Percentiles rank a stretch among this genome's conserved stretches.
phyloP scores from a whole-genome alignment of 1,139 yeast genomes.

The Taphrina wiesneri region DNA sequence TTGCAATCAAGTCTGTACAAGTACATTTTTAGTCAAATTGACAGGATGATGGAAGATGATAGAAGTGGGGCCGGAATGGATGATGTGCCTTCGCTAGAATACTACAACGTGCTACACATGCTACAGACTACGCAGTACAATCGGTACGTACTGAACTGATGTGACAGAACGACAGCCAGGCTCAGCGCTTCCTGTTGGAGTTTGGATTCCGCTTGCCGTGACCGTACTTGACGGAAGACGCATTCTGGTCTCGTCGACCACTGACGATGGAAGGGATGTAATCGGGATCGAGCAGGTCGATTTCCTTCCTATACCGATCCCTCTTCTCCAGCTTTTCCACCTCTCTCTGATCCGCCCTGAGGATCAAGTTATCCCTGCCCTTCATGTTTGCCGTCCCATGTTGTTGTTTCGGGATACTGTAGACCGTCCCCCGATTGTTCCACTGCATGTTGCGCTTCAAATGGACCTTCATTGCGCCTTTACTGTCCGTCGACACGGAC shows the following conservation, averaged over 20 bases:
- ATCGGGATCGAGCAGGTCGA: slow-evolving; percentile 36
- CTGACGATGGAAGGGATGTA: slow-evolving; percentile 35
- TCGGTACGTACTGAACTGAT: neutral
- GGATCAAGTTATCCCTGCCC: slow-evolving; percentile 34
- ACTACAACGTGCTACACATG: neutral
- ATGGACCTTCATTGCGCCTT: slow-evolving; percentile 85
- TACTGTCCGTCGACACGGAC: slow-evolving; percentile 72
- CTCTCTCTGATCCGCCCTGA: slow-evolving; percentile 88
- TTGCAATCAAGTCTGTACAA: too few relatives aligned
- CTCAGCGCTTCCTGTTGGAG: slow-evolving; percentile 21
- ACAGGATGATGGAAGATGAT: too few relatives aligned
- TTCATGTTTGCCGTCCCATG: slow-evolving; percentile 36
- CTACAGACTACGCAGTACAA: too few relatives aligned
- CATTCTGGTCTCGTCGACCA: slow-evolving; percentile 26
- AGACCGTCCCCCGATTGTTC: slow-evolving; percentile 84
- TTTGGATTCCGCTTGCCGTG: slow-evolving; percentile 30
- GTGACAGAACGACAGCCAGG: neutral
- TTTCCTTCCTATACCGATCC: slow-evolving; percentile 30
- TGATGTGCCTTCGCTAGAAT: neutral
- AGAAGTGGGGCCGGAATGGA: too few relatives aligned
- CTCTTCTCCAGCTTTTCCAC: slow-evolving; percentile 64
- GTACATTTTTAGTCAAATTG: too few relatives aligned
- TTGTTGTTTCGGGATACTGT: slow-evolving; percentile 59
- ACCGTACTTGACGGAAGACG: slow-evolving; percentile 15
- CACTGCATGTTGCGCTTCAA: slow-evolving; percentile 89